A percentile compares a stretch with the other conserved stretches of the same genome.
Evolutionary conservation across 257 asterid genomes (phyloP).

Genomic region (Solanum sparsipilum): DNA sequence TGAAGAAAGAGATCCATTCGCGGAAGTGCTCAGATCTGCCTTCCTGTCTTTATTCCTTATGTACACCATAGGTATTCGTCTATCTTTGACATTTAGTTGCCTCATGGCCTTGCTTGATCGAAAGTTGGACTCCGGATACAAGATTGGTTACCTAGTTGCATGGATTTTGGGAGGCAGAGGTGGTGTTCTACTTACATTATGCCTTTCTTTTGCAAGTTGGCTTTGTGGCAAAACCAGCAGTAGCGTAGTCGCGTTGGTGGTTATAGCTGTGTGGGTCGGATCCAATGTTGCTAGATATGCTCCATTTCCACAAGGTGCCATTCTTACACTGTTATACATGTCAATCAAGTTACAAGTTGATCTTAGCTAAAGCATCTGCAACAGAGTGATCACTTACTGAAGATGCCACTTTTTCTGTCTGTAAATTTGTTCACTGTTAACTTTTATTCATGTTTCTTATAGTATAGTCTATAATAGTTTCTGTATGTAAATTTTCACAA

Average conservation of each 20-base stretch:
- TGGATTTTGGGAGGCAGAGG: constrained; percentile 68
- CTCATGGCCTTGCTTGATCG: constrained; percentile 57
- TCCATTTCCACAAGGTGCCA: constrained; percentile 85
- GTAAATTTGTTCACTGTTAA: background rate
- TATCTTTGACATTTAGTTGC: constrained; percentile 59
- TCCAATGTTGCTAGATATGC: constrained; percentile 58
- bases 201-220: constrained; percentile 71
- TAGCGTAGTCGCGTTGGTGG: constrained; percentile 48
- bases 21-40: constrained; percentile 61
- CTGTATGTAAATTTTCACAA: background rate
- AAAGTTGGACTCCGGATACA: constrained; percentile 68
- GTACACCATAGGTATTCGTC: constrained; percentile 54
- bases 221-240: constrained; percentile 81
- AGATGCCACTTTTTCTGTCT: background rate
- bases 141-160: constrained; percentile 57
- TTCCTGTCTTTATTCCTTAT: constrained; percentile 58
- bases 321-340: constrained; percentile 74
- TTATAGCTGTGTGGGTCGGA: constrained; percentile 73
- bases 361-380: constrained; percentile 24
- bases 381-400: background rate
- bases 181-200: constrained; percentile 57
- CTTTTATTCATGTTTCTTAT: background rate
- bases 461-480: background rate
- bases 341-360: constrained; percentile 69
- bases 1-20: constrained; percentile 51